phyloP scores from a whole-genome alignment of 2,329 filamentous ascomycete species.

The Plectosphaerella plurivora region DNA sequence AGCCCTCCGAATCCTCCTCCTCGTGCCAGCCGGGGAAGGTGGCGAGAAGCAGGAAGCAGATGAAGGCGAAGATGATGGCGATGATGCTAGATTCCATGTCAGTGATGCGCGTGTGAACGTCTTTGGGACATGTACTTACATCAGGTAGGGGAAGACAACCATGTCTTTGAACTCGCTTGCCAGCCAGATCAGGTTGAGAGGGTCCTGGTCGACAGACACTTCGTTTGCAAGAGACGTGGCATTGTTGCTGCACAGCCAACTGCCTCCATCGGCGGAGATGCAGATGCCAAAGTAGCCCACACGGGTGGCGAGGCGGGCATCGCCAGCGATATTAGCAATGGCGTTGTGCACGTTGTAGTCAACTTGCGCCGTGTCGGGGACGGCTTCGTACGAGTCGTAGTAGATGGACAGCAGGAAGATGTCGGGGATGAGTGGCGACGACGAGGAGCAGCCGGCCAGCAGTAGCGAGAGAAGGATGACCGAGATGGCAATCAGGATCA shows the following conservation, averaged over 20 bases:
- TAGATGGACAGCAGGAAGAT: conserved; percentile 99
- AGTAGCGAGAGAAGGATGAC: conserved; percentile 93
- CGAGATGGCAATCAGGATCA: conserved; percentile 90
- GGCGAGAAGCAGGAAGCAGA: conserved; percentile 90
- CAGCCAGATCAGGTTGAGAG: conserved; percentile 94
- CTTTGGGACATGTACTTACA: conserved; percentile 53
- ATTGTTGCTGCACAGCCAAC: conserved; percentile 95
- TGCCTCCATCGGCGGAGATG: conserved; percentile 83
- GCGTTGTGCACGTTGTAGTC: conserved; percentile 82
- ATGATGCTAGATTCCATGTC: conserved; percentile 64
- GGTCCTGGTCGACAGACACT: conserved; percentile 86
- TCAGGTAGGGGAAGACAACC: conserved; percentile 94
- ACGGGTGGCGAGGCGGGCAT: conserved; percentile 78
- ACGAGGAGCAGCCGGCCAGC: conserved; percentile 93
- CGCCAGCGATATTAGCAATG: conserved; percentile 84
- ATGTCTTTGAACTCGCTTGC: conserved; percentile 97
- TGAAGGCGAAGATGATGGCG: conserved; percentile 93
- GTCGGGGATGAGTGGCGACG: conserved; percentile 86
- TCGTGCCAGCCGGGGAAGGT: conserved; percentile 98
- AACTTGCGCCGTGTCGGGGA: conserved; percentile 81
- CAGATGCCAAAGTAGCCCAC: conserved; percentile 99
- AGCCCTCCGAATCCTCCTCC: conserved; percentile 74
- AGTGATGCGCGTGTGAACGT: conserved; percentile 5
- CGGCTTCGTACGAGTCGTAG: conserved; percentile 81
- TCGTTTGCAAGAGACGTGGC: conserved; percentile 89